Percentiles rank a stretch among this genome's conserved stretches.
These are phyloP conservation scores for Volvox africanus DNA, from an alignment of 139 green algal genomes.

Conservation along the genomic window DNA sequence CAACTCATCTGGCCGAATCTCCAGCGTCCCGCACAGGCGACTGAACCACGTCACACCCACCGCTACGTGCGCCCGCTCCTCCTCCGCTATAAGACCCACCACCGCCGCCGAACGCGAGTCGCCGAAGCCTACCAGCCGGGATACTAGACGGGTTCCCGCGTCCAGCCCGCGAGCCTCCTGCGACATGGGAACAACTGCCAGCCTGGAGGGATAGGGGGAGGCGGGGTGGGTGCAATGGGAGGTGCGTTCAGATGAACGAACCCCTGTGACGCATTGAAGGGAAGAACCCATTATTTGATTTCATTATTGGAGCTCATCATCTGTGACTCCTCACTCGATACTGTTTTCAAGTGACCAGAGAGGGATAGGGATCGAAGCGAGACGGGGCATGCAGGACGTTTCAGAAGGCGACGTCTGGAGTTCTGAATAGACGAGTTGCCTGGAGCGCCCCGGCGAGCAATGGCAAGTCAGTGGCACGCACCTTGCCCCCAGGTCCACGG, in stretches of 20 bases:
- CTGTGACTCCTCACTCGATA: no score
- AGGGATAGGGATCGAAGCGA: no score
- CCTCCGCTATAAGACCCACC: slow-evolving; percentile 75
- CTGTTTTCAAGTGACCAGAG: no score
- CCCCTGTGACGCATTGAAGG: no score
- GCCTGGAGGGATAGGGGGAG: slow-evolving; percentile 56
- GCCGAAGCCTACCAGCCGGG: slow-evolving; percentile 71
- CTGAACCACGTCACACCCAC: slow-evolving; percentile 83
- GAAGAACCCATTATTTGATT: no score
- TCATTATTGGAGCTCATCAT: no score
- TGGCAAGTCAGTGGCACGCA: no score
- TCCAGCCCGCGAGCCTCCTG: slow-evolving; percentile 85
- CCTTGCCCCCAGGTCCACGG: slow-evolving; percentile 59
- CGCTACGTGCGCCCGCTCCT: slow-evolving; percentile 83
- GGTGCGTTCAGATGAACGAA: no score
- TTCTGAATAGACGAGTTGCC: no score
- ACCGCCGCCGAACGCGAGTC: slow-evolving; percentile 80
- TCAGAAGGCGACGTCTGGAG: no score
- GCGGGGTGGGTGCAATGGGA: neutral
- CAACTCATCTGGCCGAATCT: slow-evolving; percentile 24
- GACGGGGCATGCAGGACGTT: no score
- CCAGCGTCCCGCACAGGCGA: slow-evolving; percentile 66
- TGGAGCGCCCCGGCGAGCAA: no score
- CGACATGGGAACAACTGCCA: slow-evolving; percentile 87
- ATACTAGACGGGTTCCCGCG: slow-evolving; percentile 68